Evolutionary conservation across 2,329 filamentous ascomycete species (phyloP), one percentile per base, ranked within the genome.

Genomic region (Mycosphaerella sp.): DNA sequence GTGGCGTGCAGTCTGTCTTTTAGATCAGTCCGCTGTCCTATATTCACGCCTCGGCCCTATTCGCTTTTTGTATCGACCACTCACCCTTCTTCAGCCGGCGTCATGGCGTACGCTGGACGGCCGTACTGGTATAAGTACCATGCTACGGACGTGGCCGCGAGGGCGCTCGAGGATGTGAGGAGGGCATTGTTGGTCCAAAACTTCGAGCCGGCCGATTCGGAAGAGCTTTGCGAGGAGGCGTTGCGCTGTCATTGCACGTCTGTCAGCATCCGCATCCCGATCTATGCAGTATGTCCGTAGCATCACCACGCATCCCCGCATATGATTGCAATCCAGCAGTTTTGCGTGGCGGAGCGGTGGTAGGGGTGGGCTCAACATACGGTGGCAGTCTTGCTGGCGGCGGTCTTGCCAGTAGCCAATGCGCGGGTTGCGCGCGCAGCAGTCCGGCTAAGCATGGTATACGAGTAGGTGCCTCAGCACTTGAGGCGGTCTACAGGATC

Each of bases 121-220:
- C 90, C 93, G 74, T 95, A 97, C 65, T 95, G 84, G 75, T 95
- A 89, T 74, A 91, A 95, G 78, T 96, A 97, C 89, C 90, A 97
- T 65, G 88, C 90, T 67, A 91, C 84, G 62, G 91, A 91, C 66
- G 89, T 90, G 73, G 88, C 78, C 66, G 91, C 89, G 68, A 89
- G 80, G 65, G 86, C 82, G 64, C 89, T 95, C 64, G 93, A 90
- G 69, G 87, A 87, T 67, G 83, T 81, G 68, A 88, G 89, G 70
- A 90, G 86, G 66, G 90, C 79, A 75, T 91, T 96, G 73, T 93
- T 79, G 74, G 85, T 84, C 73, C 87, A 84, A 66, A 86, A 59
- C 34, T 48, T 79, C 66, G 87, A 85, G 69, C 85, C 81, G 71
- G 86, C 81, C 71, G 81, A 78, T 73, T 85, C 71, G 64, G 79